phyloP scores from a whole-genome alignment of 192 early-diverging fungal species.

The Coemansia asiatica region DNA sequence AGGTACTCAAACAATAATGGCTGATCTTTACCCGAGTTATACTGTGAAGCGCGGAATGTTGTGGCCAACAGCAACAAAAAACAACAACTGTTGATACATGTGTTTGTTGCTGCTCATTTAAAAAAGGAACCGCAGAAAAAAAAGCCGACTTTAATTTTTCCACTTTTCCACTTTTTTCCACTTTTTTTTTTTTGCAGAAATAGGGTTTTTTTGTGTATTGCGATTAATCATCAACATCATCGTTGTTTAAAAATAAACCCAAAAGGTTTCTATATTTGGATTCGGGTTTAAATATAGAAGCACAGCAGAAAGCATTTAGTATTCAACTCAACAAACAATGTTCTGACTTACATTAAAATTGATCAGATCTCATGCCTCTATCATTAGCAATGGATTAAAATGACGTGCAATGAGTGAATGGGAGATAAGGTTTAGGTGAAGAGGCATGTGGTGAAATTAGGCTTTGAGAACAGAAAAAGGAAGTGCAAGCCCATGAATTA shows the following conservation, averaged over 20 bases:
- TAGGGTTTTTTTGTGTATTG: neutral
- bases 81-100: neutral
- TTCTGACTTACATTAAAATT: too few species aligned
- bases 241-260: neutral
- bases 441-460: too few species aligned
- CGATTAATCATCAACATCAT: neutral
- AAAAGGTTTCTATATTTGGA: neutral
- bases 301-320: too few species aligned
- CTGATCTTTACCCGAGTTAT: slow-evolving; percentile 4
- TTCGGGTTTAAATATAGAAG: neutral
- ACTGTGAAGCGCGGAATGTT: neutral
- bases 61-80: neutral
- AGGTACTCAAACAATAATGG: neutral
- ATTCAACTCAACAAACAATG: too few species aligned
- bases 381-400: too few species aligned
- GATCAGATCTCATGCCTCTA: too few species aligned
- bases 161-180: slow-evolving; percentile 3
- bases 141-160: neutral
- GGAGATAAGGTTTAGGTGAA: too few species aligned
- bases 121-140: neutral
- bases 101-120: neutral
- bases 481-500: too few species aligned
- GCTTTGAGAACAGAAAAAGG: too few species aligned
- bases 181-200: neutral
- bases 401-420: too few species aligned